Base-by-base conservation (phyloP, 2,329 filamentous ascomycete genomes). In the Aspergillus sp. region DNA sequence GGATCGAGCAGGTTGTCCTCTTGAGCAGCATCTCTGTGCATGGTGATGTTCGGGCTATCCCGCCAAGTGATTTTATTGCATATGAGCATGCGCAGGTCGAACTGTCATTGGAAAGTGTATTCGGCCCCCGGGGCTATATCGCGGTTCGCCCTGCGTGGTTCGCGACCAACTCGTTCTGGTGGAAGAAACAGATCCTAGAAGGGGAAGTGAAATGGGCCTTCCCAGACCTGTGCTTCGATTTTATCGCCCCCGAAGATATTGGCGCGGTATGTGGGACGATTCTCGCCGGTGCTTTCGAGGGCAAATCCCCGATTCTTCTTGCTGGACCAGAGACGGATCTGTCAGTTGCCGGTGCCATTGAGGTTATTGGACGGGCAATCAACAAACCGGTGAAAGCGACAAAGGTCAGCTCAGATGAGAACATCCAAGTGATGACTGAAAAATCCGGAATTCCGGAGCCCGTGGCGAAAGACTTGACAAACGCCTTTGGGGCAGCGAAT, bases 1-100 rank as follows among this genome's bases (percentile, higher is more conserved):
- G 81, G 0, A 69, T 82, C 34, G 72, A 78, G 11, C 74, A 71
- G 34, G 72, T 81, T 5, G 76, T 80, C 13, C 73, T 83, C n/a
- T 68, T 82, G 18, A 80, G 76, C 69, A 80, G 75, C 67, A 70
- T 66, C 52, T 70, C 68, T 12, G 61, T 78, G 17, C 50, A 57
- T 3, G 65, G 61, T 1, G 70, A 75, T 17, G 24, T 68, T 5
- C 51, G 61, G 7, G 59, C 63, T 12, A 60, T 78, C 3, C 5
- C 59, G 1, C 64, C 68, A 1, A 53, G n/a, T 1, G 67, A 75
- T 0, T 22, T 72, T 17, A 76, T 82, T 20, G 58, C 75, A 1
- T 77, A 68, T 44, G 22, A 65, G 6, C 81, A 83, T 59, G 77
- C 76, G 1, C 71, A 75, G 52, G 74, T 78, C 12, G 81, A 83